Conservation (phyloP, 495 filamentous ascomycete species). For the Podospora fimiseda region DNA sequence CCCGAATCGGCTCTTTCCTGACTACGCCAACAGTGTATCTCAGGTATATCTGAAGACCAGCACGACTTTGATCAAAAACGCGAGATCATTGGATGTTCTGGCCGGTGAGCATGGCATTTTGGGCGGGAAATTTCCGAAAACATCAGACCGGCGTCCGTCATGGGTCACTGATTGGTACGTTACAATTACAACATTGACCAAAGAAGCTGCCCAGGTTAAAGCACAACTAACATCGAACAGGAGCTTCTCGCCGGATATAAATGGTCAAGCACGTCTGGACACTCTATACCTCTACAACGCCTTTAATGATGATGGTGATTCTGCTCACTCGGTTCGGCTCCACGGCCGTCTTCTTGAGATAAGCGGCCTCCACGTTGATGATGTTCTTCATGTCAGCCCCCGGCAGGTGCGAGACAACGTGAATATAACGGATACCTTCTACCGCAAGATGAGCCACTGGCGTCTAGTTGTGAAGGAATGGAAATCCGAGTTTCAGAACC, state of each 20-base stretch:
- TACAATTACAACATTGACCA: too few species aligned
- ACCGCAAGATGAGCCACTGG: conserved; percentile 8
- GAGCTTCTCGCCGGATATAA: conserved; percentile 8
- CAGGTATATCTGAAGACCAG: conserved; percentile 5
- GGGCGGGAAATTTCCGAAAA: not conserved
- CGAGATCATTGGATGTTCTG: conserved; percentile 14
- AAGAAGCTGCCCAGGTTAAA: too few species aligned
- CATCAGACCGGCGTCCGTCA: not conserved
- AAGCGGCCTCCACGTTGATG: conserved; percentile 12
- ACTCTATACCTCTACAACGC: conserved; percentile 15
- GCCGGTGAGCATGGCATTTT: conserved; percentile 4
- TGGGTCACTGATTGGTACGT: conserved; percentile 22
- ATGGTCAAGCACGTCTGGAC: conserved; percentile 11
- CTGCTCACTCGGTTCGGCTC: not conserved
- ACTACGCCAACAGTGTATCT: conserved; percentile 10
- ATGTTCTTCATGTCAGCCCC: conserved; percentile 10
- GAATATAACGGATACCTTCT: too few species aligned
- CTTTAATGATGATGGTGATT: not conserved
- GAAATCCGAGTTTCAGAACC: not conserved
- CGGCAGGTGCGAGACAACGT: too few species aligned
- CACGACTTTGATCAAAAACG: conserved; percentile 9
- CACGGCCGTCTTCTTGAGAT: conserved; percentile 10
- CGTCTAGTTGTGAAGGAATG: conserved; percentile 8
- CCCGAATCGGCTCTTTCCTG: conserved; percentile 5
- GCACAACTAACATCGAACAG: too few species aligned